Evolutionary conservation across 192 early-diverging fungal genomes (phyloP).

Genomic region (Umbelopsis isabellina): DNA sequence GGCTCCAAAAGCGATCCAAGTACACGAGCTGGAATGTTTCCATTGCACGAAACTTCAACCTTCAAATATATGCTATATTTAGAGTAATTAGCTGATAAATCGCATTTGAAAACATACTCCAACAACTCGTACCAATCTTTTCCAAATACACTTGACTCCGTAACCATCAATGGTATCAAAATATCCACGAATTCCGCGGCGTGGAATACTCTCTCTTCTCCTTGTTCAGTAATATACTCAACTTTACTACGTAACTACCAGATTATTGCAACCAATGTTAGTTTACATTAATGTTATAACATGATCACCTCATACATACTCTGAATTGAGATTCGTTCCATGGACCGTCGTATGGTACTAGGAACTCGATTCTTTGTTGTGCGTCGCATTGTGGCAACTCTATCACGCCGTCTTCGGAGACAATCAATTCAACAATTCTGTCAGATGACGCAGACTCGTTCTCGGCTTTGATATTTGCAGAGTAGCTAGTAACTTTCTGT

Average conservation of each 20-base stretch:
- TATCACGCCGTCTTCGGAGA: constrained; percentile 43
- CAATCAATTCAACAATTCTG: constrained; percentile 30
- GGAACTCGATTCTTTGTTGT: constrained; percentile 45
- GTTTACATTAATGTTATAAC: not conserved
- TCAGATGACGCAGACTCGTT: not conserved
- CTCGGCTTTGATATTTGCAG: constrained; percentile 26
- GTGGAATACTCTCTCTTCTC: constrained; percentile 41
- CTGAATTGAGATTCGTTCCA: constrained; percentile 43
- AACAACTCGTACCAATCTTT: constrained; percentile 52
- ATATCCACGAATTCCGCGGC: constrained; percentile 56
- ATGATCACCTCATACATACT: constrained; percentile 25
- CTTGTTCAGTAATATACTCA: constrained; percentile 44
- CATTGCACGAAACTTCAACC: constrained; percentile 51
- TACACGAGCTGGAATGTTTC: constrained; percentile 53
- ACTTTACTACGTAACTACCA: constrained; percentile 50
- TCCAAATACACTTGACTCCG: constrained; percentile 54
- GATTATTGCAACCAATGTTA: not conserved
- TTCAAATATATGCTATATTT: constrained; percentile 46
- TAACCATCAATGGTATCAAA: constrained; percentile 53
- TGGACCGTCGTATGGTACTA: constrained; percentile 48
- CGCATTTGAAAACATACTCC: not conserved
- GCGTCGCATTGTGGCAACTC: constrained; percentile 39
- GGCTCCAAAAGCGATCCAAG: constrained; percentile 48
- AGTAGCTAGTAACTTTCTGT: constrained; percentile 19
- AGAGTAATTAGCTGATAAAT: constrained; percentile 11